Evolutionary conservation across 345 rosid species (phyloP).

Genomic region (Eucalyptus paniculata): DNA sequence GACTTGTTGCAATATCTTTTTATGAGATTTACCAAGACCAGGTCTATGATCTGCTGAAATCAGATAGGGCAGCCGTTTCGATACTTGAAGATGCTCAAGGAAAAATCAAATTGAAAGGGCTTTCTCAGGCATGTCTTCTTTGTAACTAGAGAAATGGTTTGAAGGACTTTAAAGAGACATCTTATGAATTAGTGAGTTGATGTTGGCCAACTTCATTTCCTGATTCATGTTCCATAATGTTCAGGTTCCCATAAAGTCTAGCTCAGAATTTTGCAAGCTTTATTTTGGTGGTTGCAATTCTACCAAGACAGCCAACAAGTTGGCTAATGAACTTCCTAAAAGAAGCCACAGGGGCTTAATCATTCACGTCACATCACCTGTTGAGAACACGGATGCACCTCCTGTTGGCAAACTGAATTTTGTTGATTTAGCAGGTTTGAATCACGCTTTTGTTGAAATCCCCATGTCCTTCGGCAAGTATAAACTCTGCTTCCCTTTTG

Average conservation of each 20-base stretch:
- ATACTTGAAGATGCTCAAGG: slow-evolving; percentile 41
- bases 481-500: not conserved
- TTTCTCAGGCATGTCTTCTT: slow-evolving; percentile 48
- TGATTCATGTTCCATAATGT: not conserved
- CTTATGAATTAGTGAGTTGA: not conserved
- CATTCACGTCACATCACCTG: slow-evolving; percentile 16
- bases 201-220: not conserved
- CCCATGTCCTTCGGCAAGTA: not conserved
- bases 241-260: slow-evolving; percentile 44
- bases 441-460: not conserved
- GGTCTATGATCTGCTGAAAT: slow-evolving; percentile 38
- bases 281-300: slow-evolving; percentile 9
- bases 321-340: slow-evolving; percentile 5
- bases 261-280: slow-evolving; percentile 36
- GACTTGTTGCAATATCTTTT: slow-evolving; percentile 18
- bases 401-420: slow-evolving; percentile 51
- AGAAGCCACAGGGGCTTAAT: slow-evolving; percentile 54
- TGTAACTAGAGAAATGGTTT: not conserved
- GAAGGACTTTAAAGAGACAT: not conserved
- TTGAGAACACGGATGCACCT: not conserved
- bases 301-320: slow-evolving; percentile 14
- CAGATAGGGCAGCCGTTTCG: slow-evolving; percentile 22
- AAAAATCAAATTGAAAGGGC: slow-evolving; percentile 57
- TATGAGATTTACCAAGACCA: slow-evolving; percentile 47
- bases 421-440: slow-evolving; percentile 62